These are phyloP conservation scores for Albatrellus ellisii DNA, from an alignment of 768 basidiomycete species.

Conservation along the genomic window DNA sequence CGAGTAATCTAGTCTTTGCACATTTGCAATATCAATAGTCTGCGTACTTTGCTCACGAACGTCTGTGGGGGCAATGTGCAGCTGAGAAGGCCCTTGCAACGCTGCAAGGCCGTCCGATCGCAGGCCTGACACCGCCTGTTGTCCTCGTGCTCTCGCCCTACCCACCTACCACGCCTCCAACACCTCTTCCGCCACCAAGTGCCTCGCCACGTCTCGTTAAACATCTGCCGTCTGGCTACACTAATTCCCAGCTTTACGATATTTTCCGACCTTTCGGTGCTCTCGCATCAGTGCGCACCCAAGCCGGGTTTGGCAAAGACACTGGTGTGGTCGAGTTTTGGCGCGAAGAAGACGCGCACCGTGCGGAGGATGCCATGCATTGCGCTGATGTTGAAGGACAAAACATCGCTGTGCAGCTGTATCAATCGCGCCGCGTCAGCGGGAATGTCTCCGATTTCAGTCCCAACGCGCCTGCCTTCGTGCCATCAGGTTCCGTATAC, in stretches of 20 bases:
- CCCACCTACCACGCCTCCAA: constrained; percentile 66
- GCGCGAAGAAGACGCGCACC: constrained; percentile 73
- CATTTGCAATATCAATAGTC: background rate
- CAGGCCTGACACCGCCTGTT: constrained; percentile 42
- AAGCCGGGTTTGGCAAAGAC: constrained; percentile 65
- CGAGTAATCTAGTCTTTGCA: constrained; percentile 2
- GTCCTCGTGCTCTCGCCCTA: constrained; percentile 69
- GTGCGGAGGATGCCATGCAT: constrained; percentile 73
- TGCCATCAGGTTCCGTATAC: constrained; percentile 52
- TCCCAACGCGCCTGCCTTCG: constrained; percentile 60
- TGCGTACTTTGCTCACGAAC: constrained; percentile 1
- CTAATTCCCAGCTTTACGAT: constrained; percentile 69
- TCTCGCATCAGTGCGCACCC: constrained; percentile 62
- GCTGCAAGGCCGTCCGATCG: constrained; percentile 63
- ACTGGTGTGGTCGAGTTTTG: constrained; percentile 77
- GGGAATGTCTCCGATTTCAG: constrained; percentile 51
- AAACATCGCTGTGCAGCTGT: constrained; percentile 74
- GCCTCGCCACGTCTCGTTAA: constrained; percentile 76
- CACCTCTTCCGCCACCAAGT: constrained; percentile 59
- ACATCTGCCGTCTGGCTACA: constrained; percentile 58
- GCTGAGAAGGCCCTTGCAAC: constrained; percentile 86
- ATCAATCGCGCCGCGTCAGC: constrained; percentile 49
- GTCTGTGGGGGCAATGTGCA: constrained; percentile 20
- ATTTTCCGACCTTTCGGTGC: constrained; percentile 78
- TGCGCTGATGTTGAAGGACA: constrained; percentile 74